Evolutionary conservation across 495 filamentous ascomycete genomes (phyloP).

Genomic region (Penicillium roqueforti): DNA sequence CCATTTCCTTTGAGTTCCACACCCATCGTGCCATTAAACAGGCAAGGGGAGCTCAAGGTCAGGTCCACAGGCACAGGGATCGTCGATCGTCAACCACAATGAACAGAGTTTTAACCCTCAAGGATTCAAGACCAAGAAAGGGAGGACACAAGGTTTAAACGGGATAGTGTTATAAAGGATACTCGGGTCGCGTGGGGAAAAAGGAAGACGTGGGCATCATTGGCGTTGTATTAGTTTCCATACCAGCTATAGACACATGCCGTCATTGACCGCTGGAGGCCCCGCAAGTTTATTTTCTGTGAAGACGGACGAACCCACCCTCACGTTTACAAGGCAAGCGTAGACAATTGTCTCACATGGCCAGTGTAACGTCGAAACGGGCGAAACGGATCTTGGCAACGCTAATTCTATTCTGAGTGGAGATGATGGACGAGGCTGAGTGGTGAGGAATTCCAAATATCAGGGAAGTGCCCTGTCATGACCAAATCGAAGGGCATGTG

Average conservation of each 20-base stretch:
- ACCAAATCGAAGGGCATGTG: background rate
- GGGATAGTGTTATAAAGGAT: conserved; percentile 1
- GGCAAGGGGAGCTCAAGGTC: background rate
- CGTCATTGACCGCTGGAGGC: conserved; percentile 26
- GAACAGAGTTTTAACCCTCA: conserved; percentile 15
- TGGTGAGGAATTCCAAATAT: conserved; percentile 13
- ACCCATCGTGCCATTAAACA: conserved; percentile 26
- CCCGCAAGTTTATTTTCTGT: conserved; percentile 4
- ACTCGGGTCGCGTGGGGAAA: conserved; percentile 8
- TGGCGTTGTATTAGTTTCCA: conserved; percentile 15
- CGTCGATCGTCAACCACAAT: conserved; percentile 15
- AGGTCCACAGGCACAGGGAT: background rate
- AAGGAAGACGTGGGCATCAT: conserved; percentile 7
- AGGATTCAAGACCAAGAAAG: conserved; percentile 7
- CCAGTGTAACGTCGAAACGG: conserved; percentile 25
- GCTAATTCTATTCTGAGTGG: conserved; percentile 4
- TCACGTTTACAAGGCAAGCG: conserved; percentile 2
- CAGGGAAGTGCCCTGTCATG: conserved; percentile 3
- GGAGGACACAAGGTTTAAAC: background rate
- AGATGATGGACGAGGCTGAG: conserved; percentile 14
- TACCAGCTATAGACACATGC: conserved; percentile 16
- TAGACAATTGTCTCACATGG: conserved; percentile 12
- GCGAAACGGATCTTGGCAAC: background rate
- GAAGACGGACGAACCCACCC: conserved; percentile 18
- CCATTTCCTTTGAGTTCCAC: conserved; percentile 28